Evolutionary conservation across 2,329 filamentous ascomycete species (phyloP).

Genomic region (Aureobasidium mangrovei): DNA sequence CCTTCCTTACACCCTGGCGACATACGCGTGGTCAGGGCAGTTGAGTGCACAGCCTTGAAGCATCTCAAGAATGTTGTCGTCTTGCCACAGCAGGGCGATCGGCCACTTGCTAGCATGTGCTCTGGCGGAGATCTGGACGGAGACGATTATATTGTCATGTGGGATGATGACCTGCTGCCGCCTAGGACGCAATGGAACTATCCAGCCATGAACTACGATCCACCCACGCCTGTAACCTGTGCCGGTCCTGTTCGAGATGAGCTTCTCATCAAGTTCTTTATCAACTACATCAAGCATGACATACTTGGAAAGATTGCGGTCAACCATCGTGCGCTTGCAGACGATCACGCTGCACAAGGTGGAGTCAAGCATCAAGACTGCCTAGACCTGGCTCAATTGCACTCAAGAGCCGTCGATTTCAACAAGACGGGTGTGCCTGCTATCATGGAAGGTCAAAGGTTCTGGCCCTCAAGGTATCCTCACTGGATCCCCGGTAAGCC

Average conservation of each 20-base stretch:
- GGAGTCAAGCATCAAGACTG: slow-evolving; percentile 64
- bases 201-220: slow-evolving; percentile 67
- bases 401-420: slow-evolving; percentile 90
- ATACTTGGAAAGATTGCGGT: slow-evolving; percentile 69
- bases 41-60: slow-evolving; percentile 62
- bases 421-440: slow-evolving; percentile 81
- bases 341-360: slow-evolving; percentile 40
- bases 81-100: slow-evolving; percentile 72
- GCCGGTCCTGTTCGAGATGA: slow-evolving; percentile 57
- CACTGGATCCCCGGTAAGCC: slow-evolving; percentile 76
- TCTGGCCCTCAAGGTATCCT: slow-evolving; percentile 60
- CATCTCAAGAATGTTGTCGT: slow-evolving; percentile 82
- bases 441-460: slow-evolving; percentile 46
- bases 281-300: slow-evolving; percentile 88
- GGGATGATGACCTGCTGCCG: slow-evolving; percentile 70
- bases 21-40: slow-evolving; percentile 75
- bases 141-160: slow-evolving; percentile 90
- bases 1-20: slow-evolving; percentile 92
- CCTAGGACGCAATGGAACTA: slow-evolving; percentile 52
- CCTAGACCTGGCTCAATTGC: slow-evolving; percentile 64
- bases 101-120: slow-evolving; percentile 85
- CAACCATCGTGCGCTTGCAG: slow-evolving; percentile 71
- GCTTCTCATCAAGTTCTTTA: slow-evolving; percentile 78
- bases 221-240: slow-evolving; percentile 48
- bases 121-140: slow-evolving; percentile 94